Evolutionary conservation across 2,329 filamentous ascomycete genomes (phyloP).

Genomic region (Spiromastix sp.): DNA sequence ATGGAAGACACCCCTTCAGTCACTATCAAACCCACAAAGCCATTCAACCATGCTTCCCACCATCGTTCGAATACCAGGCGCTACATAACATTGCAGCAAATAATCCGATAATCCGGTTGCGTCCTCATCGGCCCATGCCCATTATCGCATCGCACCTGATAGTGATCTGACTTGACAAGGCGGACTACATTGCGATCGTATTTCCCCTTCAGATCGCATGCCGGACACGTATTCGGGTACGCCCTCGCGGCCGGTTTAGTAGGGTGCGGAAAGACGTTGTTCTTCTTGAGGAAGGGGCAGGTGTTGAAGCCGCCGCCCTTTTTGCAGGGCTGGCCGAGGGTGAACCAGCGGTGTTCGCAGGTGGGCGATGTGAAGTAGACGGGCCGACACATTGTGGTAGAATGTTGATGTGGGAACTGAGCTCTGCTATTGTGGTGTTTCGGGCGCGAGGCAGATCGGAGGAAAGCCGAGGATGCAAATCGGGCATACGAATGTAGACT

Average conservation of each 20-base stretch:
- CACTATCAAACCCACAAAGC: too few relatives aligned
- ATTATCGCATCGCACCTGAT: conserved; percentile 3
- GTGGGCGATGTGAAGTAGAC: conserved; percentile 34
- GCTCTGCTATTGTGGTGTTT: too few relatives aligned
- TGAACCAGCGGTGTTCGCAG: conserved; percentile 41
- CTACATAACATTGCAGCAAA: conserved; percentile 10
- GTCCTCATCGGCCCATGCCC: conserved; percentile 2
- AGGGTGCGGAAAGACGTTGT: conserved; percentile 8
- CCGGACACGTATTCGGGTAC: conserved; percentile 18
- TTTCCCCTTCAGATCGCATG: conserved; percentile 20
- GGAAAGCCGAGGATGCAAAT: too few relatives aligned
- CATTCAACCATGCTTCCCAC: too few relatives aligned
- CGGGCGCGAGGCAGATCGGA: too few relatives aligned
- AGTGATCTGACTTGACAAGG: conserved; percentile 13
- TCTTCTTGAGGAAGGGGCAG: conserved; percentile 14
- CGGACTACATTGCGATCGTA: conserved; percentile 22
- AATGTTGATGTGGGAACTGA: too few relatives aligned
- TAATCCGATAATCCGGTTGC: conserved; percentile 1
- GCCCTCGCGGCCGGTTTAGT: conserved; percentile 12
- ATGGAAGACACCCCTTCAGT: too few relatives aligned
- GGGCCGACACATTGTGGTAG: conserved; percentile 36
- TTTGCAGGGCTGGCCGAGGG: conserved; percentile 35
- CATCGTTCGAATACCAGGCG: too few relatives aligned
- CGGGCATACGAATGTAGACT: too few relatives aligned
- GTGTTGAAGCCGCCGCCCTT: conserved; percentile 18